Base-by-base conservation (phyloP, 2,329 filamentous ascomycete genomes). In the Fusarium papillatum region DNA sequence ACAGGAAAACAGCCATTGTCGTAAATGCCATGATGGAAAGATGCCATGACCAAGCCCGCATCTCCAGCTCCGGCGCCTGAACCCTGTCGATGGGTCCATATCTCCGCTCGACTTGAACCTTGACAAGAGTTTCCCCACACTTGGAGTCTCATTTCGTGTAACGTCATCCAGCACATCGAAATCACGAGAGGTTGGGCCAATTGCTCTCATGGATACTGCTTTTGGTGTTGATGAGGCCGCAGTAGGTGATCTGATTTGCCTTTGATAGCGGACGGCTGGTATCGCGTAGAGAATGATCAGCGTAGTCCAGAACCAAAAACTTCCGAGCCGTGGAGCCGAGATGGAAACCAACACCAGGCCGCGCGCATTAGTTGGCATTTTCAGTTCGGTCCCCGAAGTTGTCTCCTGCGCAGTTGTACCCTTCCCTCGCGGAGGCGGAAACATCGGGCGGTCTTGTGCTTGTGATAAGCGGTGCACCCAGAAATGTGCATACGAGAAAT, bases 81-180 rank as follows among this genome's bases (percentile, higher is more conserved):
- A 50, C 64, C 74, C 68, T 76, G 74, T 64, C 71, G 29, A 64
- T 60, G 53, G 26, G 22, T 70, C 36, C 60, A 43, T 43, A 50
- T 61, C 71, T 71, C 70, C 64, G 71, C 71, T 66, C 48, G 41
- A 66, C 64, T 60, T 63, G 64, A 72, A 65, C 74, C 62, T 64
- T 64, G 74, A 71, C 46, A 55, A 64, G 57, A 36, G 29, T 60
- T 69, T 76, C 74, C 68, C 71, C 71, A 76, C 71, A 76, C 53
- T 64, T 48, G 53, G 63, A 50, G 53, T 72, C 64, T 74, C 70
- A 76, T 76, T 62, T 63, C 48, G 64, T 76, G 66, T 48, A 76
- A 76, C 74, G 59, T 72, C 74, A 74, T 76, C 63, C 55, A 59
- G 68, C 64, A 63, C 36, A 26, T 36, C 46, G 43, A 60, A 59